A percentile compares a stretch with the other conserved stretches of the same genome.
Evolutionary conservation across 2,329 filamentous ascomycete species (phyloP).

Genomic region (Verticillium zaregamsianum): DNA sequence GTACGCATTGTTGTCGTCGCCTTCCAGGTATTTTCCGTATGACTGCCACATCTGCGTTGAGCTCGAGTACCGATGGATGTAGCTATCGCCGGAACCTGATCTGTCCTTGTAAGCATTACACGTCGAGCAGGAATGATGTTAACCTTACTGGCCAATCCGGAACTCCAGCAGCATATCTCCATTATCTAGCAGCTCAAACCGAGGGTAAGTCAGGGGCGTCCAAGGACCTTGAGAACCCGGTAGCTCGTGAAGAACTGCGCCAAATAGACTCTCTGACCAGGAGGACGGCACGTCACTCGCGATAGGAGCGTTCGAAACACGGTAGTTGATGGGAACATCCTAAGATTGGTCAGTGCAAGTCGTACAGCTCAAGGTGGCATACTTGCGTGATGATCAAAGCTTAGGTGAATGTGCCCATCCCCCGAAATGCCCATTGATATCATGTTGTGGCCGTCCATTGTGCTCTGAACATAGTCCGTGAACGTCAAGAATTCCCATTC

Average conservation of each 20-base stretch:
- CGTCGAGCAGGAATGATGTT: not conserved
- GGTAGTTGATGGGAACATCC: constrained; percentile 16
- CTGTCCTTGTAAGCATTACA: not conserved
- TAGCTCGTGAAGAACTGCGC: constrained; percentile 8
- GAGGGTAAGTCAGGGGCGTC: constrained; percentile 15
- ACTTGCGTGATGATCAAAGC: constrained; percentile 15
- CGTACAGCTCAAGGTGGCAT: not conserved
- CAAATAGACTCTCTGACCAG: constrained; percentile 13
- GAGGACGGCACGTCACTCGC: constrained; percentile 3
- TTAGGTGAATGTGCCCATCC: constrained; percentile 15
- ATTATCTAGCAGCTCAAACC: constrained; percentile 10
- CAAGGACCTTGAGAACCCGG: constrained; percentile 11
- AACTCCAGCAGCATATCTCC: constrained; percentile 15
- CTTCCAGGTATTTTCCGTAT: constrained; percentile 13
- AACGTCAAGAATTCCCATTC: constrained; percentile 14
- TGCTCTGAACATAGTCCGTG: constrained; percentile 15
- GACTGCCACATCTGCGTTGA: constrained; percentile 9
- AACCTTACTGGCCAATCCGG: constrained; percentile 10
- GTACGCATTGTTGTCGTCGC: constrained; percentile 15
- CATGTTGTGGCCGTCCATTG: constrained; percentile 16
- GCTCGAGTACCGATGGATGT: constrained; percentile 12
- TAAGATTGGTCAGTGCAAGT: not conserved
- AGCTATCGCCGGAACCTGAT: constrained; percentile 14
- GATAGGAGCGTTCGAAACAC: constrained; percentile 10
- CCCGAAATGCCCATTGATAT: constrained; percentile 16